Percentiles rank a stretch among this genome's conserved stretches.
These are phyloP conservation scores for Linnemannia exigua DNA, from an alignment of 192 early-diverging fungal species.

Conservation along the genomic window DNA sequence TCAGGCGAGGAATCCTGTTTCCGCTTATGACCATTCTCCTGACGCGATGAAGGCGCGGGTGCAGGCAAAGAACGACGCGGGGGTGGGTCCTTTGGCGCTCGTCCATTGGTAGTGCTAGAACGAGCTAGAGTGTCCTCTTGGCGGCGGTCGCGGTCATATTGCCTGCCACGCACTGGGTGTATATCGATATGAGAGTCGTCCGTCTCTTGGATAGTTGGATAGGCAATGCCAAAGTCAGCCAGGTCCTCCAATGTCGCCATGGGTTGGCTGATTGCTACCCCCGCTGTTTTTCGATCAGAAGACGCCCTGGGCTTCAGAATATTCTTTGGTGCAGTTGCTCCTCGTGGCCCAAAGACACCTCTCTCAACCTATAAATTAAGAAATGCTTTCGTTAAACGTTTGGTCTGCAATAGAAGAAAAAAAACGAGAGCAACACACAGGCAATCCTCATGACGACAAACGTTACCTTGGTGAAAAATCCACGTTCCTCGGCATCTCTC, in stretches of 20 bases:
- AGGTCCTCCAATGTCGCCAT: slow-evolving; percentile 28
- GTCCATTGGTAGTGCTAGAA: background rate
- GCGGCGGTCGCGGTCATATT: background rate
- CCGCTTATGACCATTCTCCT: background rate
- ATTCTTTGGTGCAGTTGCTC: slow-evolving; percentile 22
- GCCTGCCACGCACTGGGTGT: background rate
- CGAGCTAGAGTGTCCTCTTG: background rate
- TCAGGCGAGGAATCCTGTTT: slow-evolving; percentile 1
- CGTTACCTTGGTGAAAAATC: slow-evolving; percentile 53
- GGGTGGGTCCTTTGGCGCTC: background rate
- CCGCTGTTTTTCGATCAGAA: slow-evolving; percentile 24
- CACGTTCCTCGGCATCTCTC: slow-evolving; percentile 69
- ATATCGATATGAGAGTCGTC: background rate
- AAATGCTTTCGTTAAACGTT: background rate
- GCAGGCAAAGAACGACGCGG: background rate
- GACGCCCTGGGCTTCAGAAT: slow-evolving; percentile 15
- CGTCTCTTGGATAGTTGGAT: slow-evolving; percentile 18
- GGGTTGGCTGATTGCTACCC: slow-evolving; percentile 22
- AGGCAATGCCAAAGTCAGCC: slow-evolving; percentile 9
- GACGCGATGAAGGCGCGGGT: background rate
- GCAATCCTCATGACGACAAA: background rate
- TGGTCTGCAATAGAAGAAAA: background rate
- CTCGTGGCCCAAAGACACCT: slow-evolving; percentile 30
- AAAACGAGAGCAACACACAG: background rate
- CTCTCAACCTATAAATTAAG: slow-evolving; percentile 12